These are phyloP conservation scores for Alternaria brassicae DNA, from an alignment of 2,329 filamentous ascomycete species.

Conservation along the genomic window DNA sequence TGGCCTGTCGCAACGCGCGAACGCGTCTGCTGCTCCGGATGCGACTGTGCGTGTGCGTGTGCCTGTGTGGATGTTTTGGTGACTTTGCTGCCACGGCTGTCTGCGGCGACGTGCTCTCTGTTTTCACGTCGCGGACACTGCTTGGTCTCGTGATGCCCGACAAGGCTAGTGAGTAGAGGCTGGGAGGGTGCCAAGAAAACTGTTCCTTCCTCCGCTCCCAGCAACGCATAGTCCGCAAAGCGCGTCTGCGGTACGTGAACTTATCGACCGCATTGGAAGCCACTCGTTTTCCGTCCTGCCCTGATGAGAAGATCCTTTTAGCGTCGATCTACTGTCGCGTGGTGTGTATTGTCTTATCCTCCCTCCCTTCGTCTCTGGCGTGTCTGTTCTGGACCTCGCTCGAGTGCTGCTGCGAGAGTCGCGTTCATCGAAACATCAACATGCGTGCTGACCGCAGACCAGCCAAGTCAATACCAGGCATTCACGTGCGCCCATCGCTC, in stretches of 20 bases:
- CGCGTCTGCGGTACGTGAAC: constrained; percentile 43
- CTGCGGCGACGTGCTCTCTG: constrained; percentile 9
- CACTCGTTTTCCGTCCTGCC: constrained; percentile 33
- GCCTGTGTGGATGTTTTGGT: not conserved
- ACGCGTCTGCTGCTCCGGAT: constrained; percentile 24
- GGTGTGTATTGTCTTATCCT: constrained; percentile 28
- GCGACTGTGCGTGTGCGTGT: constrained; percentile 9
- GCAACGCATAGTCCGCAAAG: constrained; percentile 46
- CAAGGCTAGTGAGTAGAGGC: constrained; percentile 18
- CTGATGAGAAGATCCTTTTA: constrained; percentile 39
- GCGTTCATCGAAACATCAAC: constrained; percentile 42
- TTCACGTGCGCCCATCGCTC: constrained; percentile 27
- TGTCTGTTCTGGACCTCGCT: constrained; percentile 25
- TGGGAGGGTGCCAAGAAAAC: constrained; percentile 14
- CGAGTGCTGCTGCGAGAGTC: constrained; percentile 28
- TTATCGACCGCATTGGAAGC: constrained; percentile 40
- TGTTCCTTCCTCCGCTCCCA: constrained; percentile 29
- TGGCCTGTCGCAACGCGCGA: constrained; percentile 39
- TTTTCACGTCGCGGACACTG: constrained; percentile 23
- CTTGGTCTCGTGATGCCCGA: constrained; percentile 24
- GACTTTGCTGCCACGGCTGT: constrained; percentile 5
- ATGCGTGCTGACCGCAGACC: constrained; percentile 35
- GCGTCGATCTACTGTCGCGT: constrained; percentile 33
- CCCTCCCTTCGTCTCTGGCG: constrained; percentile 18
- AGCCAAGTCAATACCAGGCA: constrained; percentile 39